phyloP scores from a whole-genome alignment of 441 rosid species.

The Euphorbia corollata region DNA sequence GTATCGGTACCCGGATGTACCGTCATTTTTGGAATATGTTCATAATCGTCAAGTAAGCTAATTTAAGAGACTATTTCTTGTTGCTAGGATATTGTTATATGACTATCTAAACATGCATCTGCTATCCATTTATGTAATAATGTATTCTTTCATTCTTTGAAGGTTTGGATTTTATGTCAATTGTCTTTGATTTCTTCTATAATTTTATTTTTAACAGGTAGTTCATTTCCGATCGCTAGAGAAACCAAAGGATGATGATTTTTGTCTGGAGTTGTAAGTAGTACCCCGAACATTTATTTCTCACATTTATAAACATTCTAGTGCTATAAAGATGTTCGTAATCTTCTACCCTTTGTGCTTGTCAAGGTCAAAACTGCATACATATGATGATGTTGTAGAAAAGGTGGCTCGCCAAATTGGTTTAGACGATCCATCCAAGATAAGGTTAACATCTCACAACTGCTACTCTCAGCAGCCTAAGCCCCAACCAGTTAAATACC shows the following conservation, averaged over 20 bases:
- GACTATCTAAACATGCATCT: background rate
- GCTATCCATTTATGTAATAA: background rate
- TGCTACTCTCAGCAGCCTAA: constrained; percentile 99
- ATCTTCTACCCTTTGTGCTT: constrained; percentile 21
- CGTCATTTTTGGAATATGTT: constrained; percentile 84
- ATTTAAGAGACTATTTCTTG: background rate
- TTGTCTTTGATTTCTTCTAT: constrained; percentile 30
- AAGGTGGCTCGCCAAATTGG: constrained; percentile 71
- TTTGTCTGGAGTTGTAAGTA: constrained; percentile 88
- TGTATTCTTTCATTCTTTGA: too few species aligned
- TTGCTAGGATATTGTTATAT: background rate
- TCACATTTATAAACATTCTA: background rate
- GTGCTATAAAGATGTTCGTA: constrained; percentile 15
- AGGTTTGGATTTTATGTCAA: background rate
- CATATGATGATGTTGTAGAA: constrained; percentile 83
- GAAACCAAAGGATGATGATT: constrained; percentile 88
- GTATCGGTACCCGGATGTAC: constrained; percentile 62
- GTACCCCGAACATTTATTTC: constrained; percentile 9
- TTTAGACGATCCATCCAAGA: constrained; percentile 83
- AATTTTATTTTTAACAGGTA: constrained; percentile 39
- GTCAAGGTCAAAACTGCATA: constrained; percentile 76
- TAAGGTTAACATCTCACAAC: constrained; percentile 94
- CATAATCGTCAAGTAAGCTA: constrained; percentile 89
- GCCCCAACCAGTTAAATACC: constrained; percentile 85
- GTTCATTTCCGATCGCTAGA: constrained; percentile 90